Evolutionary conservation across 352 stramenopile species (phyloP).

Genomic region (Pythium sukuiense): DNA sequence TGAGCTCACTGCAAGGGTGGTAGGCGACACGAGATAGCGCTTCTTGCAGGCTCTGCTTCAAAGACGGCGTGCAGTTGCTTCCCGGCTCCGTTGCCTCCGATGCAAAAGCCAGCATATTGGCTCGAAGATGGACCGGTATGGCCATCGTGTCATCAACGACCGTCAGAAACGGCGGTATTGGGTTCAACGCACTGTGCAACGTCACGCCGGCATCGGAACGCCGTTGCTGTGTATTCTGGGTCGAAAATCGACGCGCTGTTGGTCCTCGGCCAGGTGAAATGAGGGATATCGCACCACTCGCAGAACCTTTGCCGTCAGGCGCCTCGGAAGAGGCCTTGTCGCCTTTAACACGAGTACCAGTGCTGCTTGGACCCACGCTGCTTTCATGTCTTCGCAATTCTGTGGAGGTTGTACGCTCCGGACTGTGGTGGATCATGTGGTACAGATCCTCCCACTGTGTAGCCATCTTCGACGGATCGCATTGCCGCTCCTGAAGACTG

Average conservation of each 20-base stretch:
- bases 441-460: conserved; percentile 50
- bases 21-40: conserved; percentile 43
- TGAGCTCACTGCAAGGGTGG: conserved; percentile 21
- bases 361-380: not conserved
- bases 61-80: conserved; percentile 20
- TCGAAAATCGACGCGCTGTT: conserved; percentile 20
- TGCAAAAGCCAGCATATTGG: conserved; percentile 14
- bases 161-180: conserved; percentile 1
- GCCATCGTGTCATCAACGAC: not conserved
- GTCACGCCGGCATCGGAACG: not conserved
- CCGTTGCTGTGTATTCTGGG: conserved; percentile 17
- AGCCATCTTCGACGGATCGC: not conserved
- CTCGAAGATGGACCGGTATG: conserved; percentile 19
- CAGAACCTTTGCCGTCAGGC: not conserved
- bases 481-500: conserved; percentile 31
- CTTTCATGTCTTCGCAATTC: conserved; percentile 17
- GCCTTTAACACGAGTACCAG: not conserved
- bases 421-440: conserved; percentile 40
- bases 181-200: not conserved
- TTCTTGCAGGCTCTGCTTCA: conserved; percentile 43
- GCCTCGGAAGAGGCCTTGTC: not conserved
- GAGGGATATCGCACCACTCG: not conserved
- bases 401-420: conserved; percentile 25
- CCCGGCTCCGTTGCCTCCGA: conserved; percentile 8
- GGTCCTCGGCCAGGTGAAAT: not conserved